Conservation (phyloP, 768 basidiomycete genomes). For the Phylloporus sp. region DNA sequence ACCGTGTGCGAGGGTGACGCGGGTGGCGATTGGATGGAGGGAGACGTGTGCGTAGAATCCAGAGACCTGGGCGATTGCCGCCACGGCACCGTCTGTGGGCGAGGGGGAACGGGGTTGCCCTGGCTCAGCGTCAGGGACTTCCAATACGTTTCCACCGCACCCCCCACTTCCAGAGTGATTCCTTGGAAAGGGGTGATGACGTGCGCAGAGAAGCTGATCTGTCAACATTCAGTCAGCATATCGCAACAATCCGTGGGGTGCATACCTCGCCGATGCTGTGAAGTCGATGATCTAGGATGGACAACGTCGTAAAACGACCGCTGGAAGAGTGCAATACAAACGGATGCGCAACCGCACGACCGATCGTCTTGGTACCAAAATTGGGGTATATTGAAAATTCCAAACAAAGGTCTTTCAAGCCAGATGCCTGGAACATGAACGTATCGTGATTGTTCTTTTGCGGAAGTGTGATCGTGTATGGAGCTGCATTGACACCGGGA, state of each 20-base stretch:
- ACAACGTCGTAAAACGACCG: conserved; percentile 56
- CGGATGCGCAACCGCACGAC: conserved; percentile 83
- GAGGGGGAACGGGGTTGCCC: conserved; percentile 28
- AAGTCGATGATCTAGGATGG: conserved; percentile 88
- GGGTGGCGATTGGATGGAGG: conserved; percentile 55
- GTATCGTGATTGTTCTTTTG: conserved; percentile 65
- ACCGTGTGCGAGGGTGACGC: conserved; percentile 52
- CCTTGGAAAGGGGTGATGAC: conserved; percentile 88
- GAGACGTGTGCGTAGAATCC: conserved; percentile 65
- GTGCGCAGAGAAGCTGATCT: conserved; percentile 88
- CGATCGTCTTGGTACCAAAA: conserved; percentile 96
- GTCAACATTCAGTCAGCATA: conserved; percentile 4
- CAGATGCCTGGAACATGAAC: conserved; percentile 84
- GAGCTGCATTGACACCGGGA: conserved; percentile 78
- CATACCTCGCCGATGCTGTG: conserved; percentile 91
- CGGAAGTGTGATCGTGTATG: conserved; percentile 87
- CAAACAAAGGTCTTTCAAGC: conserved; percentile 66
- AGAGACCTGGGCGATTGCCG: conserved; percentile 31
- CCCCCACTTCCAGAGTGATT: conserved; percentile 90
- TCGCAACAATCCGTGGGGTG: background rate
- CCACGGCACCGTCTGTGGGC: conserved; percentile 35
- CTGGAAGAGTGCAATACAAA: conserved; percentile 59
- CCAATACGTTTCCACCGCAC: conserved; percentile 98
- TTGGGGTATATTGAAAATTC: conserved; percentile 96
- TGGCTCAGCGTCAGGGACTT: conserved; percentile 57